Percentiles rank a stretch among this genome's conserved stretches.
Conservation (phyloP, 2,329 filamentous ascomycete genomes). For the Teratosphaeriaceae sp. region DNA sequence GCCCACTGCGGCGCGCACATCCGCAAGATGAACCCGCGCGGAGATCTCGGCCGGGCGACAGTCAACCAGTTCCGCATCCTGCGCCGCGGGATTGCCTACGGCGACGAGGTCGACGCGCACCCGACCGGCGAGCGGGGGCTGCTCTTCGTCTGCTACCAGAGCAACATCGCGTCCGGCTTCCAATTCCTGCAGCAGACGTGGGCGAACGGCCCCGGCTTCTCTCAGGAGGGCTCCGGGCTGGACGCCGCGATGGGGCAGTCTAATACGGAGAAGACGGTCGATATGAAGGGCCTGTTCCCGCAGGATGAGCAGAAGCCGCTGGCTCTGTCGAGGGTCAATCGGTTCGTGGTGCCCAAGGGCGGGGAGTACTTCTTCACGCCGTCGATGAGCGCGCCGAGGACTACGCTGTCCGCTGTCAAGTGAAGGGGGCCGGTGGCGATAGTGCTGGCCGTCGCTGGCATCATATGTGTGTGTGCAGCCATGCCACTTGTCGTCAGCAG, state of each 20-base stretch:
- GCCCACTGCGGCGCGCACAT: conserved; percentile 43
- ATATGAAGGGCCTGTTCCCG: conserved; percentile 22
- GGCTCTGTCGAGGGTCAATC: conserved; percentile 16
- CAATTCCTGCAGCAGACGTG: conserved; percentile 32
- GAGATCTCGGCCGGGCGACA: conserved; percentile 23
- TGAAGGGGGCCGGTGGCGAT: too few relatives aligned
- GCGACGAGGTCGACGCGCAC: conserved; percentile 27
- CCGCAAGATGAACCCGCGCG: conserved; percentile 42
- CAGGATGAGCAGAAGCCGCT: conserved; percentile 17
- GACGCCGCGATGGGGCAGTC: conserved; percentile 34
- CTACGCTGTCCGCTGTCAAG: conserved; percentile 14
- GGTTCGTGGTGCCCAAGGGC: conserved; percentile 38
- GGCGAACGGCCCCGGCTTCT: conserved; percentile 24
- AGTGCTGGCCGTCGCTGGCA: too few relatives aligned
- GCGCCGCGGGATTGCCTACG: conserved; percentile 40
- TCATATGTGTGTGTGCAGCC: too few relatives aligned
- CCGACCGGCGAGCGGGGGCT: conserved; percentile 37
- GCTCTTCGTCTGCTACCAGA: conserved; percentile 43
- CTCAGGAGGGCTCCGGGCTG: conserved; percentile 25
- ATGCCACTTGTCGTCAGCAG: too few relatives aligned
- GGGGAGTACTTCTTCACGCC: conserved; percentile 45
- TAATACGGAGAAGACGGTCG: conserved; percentile 15
- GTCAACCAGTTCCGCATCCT: conserved; percentile 32
- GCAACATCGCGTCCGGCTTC: conserved; percentile 36
- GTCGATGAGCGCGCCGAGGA: conserved; percentile 28